A percentile compares a stretch with the other conserved stretches of the same genome.
Evolutionary conservation across 1,139 yeast species (phyloP).

Genomic region (Debaryomyces sp.): DNA sequence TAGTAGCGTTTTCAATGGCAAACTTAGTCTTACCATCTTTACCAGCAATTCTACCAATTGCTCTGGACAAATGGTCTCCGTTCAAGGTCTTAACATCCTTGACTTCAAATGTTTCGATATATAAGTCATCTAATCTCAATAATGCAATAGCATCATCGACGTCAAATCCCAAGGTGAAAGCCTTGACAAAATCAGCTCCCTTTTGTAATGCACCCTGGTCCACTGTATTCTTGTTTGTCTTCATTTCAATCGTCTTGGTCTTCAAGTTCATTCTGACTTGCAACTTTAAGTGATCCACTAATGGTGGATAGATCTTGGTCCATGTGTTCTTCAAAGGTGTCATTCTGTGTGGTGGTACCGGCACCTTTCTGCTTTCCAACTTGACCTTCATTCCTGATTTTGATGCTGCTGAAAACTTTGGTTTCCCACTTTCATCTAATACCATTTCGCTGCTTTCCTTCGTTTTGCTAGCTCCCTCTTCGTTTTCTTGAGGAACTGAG

Average conservation of each 20-base stretch:
- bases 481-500: conserved; percentile 34
- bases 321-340: conserved; percentile 86
- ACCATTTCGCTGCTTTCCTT: conserved; percentile 56
- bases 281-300: conserved; percentile 89
- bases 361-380: conserved; percentile 81
- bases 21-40: conserved; percentile 98
- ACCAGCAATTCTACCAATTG: conserved; percentile 99
- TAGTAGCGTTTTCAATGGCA: conserved; percentile 96
- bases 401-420: conserved; percentile 79
- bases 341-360: conserved; percentile 97
- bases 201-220: conserved; percentile 96
- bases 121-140: conserved; percentile 89
- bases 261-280: conserved; percentile 95
- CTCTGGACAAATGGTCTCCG: conserved; percentile 97
- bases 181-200: conserved; percentile 95
- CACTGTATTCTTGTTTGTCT: conserved; percentile 77
- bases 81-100: conserved; percentile 94
- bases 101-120: conserved; percentile 94
- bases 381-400: conserved; percentile 70
- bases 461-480: conserved; percentile 18
- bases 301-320: conserved; percentile 93
- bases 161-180: conserved; percentile 94
- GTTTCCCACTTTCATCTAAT: conserved; percentile 87
- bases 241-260: conserved; percentile 81
- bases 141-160: conserved; percentile 96